Conservation (phyloP, 164 flowering plant species). For the Vitis labrusca region DNA sequence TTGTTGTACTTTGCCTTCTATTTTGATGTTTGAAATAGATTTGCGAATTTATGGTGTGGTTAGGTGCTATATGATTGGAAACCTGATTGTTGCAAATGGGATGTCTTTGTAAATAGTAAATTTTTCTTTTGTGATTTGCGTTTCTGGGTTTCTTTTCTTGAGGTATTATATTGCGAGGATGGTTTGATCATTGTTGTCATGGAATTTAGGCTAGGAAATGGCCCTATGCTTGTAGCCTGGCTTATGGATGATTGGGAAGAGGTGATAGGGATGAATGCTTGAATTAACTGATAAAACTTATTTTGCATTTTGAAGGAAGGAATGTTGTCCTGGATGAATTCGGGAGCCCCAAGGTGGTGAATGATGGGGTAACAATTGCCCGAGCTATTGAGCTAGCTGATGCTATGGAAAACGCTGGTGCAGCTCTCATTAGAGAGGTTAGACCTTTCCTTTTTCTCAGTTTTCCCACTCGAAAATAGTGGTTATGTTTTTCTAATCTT, state of each 20-base stretch:
- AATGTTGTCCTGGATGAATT: conserved; percentile 95
- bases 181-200: too few relatives aligned
- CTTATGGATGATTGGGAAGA: too few relatives aligned
- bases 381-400: conserved; percentile 92
- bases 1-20: not conserved
- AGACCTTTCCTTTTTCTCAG: conserved; percentile 1
- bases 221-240: too few relatives aligned
- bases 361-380: conserved; percentile 99
- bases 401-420: conserved; percentile 99
- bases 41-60: not conserved
- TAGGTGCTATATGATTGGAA: too few relatives aligned
- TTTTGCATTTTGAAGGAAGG: conserved; percentile 57
- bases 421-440: conserved; percentile 95
- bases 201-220: too few relatives aligned
- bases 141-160: too few relatives aligned
- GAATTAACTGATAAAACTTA: not conserved
- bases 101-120: too few relatives aligned
- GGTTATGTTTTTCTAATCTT: not conserved
- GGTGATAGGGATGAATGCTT: not conserved
- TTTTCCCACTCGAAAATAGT: too few relatives aligned
- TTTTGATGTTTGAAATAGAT: not conserved
- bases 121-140: too few relatives aligned
- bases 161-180: too few relatives aligned
- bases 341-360: conserved; percentile 92
- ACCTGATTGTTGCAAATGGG: too few relatives aligned